A percentile compares a stretch with the other conserved stretches of the same genome.
Conservation (phyloP, 2,329 filamentous ascomycete genomes). For the Aureobasidium mangrovei region DNA sequence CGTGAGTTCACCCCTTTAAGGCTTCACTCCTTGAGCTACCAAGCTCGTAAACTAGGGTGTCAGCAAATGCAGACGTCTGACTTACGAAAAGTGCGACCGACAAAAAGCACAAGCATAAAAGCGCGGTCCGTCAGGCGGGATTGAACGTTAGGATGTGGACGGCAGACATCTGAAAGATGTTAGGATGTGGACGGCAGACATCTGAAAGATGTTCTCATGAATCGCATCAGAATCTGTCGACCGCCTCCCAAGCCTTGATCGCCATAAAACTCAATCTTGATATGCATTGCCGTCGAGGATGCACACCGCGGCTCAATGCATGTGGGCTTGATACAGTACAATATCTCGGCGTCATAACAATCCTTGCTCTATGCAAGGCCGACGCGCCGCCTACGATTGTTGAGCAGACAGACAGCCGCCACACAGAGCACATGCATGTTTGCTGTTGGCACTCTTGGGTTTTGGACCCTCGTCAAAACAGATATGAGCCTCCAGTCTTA, state of each 20-base stretch:
- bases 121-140: no score
- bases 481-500: background rate
- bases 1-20: background rate
- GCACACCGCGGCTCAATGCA: slow-evolving; percentile 1
- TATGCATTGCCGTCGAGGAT: background rate
- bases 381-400: background rate
- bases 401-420: background rate
- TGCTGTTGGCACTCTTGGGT: background rate
- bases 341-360: slow-evolving; percentile 5
- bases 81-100: background rate
- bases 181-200: background rate
- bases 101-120: no score
- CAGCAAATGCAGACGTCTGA: background rate
- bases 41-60: background rate
- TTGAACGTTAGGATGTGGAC: no score
- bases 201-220: background rate
- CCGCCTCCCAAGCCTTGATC: background rate
- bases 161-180: no score
- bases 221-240: background rate
- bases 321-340: background rate
- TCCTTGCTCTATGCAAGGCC: background rate
- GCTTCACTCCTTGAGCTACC: background rate
- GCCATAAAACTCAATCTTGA: background rate
- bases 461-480: background rate
- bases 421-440: background rate